These are phyloP conservation scores for Monilinia polystroma DNA, from an alignment of 2,329 filamentous ascomycete species.

Conservation along the genomic window DNA sequence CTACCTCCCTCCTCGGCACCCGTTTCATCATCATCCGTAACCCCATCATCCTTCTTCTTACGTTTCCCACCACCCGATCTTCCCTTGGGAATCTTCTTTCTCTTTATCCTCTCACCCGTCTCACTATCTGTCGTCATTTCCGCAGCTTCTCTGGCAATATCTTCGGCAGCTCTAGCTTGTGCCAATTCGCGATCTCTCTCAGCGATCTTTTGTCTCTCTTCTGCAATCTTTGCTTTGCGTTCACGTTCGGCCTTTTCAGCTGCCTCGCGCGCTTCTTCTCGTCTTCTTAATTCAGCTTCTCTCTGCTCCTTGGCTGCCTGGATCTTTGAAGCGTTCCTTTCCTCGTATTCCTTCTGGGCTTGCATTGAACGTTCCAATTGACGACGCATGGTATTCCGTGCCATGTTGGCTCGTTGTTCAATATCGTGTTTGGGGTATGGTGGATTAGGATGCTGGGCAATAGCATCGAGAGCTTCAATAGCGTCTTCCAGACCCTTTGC, in stretches of 20 bases:
- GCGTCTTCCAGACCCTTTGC: slow-evolving; percentile 79
- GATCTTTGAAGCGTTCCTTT: slow-evolving; percentile 86
- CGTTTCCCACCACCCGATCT: slow-evolving; percentile 45
- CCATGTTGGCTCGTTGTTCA: slow-evolving; percentile 96
- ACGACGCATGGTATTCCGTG: slow-evolving; percentile 87
- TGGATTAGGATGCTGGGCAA: slow-evolving; percentile 62
- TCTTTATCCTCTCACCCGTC: slow-evolving; percentile 76
- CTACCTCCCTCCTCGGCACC: slow-evolving; percentile 30
- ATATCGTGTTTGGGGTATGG: slow-evolving; percentile 90
- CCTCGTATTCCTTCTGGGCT: slow-evolving; percentile 86
- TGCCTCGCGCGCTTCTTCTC: slow-evolving; percentile 73
- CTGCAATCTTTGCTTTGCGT: slow-evolving; percentile 76
- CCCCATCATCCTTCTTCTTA: slow-evolving; percentile 43
- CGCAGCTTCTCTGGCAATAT: slow-evolving; percentile 65
- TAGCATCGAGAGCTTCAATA: slow-evolving; percentile 68
- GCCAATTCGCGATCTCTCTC: slow-evolving; percentile 73
- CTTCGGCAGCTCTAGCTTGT: slow-evolving; percentile 68
- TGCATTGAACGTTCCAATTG: slow-evolving; percentile 85
- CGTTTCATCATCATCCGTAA: slow-evolving; percentile 39
- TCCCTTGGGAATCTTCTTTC: slow-evolving; percentile 62
- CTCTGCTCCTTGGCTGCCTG: slow-evolving; percentile 75
- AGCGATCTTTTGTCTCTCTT: slow-evolving; percentile 78
- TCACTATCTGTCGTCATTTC: slow-evolving; percentile 81
- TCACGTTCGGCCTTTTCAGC: slow-evolving; percentile 69
- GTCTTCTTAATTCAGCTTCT: slow-evolving; percentile 73